Base-by-base conservation (phyloP, 108 stramenopile genomes). In the Skeletonema potamos region DNA sequence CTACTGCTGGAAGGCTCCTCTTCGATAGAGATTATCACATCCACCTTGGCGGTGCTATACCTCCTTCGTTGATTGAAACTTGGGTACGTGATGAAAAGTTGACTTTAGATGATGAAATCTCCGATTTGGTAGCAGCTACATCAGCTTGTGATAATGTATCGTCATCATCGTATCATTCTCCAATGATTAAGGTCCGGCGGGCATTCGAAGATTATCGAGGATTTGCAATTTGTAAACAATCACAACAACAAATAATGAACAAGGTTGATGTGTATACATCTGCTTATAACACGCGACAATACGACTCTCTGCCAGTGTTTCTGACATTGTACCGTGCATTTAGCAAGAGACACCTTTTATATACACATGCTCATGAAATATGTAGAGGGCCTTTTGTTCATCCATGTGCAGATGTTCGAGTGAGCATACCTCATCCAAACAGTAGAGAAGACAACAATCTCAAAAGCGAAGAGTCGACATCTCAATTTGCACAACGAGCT, bases 261-360 rank as follows among this genome's bases (percentile, higher is more conserved):
- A n/a, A 17, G 8, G 20, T 29, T 33, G 28, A 66, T 15, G 2
- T n/a, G 10, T 61, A 48, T 30, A 17, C 61, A 41, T 48, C 33
- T 20, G 54, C 73, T 6, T 67, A 68, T 1, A 68, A 68, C 58
- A 29, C 27, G 6, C 58, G 66, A 36, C 27, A 58, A 15, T 74
- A 74, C 17, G 27, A 56, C 17, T 67, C 66, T 29, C 65, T 74
- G 30, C 66, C 73, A 44, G 36, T 27, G 5, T 74, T 74, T 34
- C 54, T 74, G 26, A 74, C 73, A 24, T 20, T 74, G 54, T 74
- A 74, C 60, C 73, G 73, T 28, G 73, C 73, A n/a, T 74, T 68
- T 24, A 68, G 73, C 66, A 58, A 48, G 27, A 27, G 73, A 27
- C 17, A 68, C n/a, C 54, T 74, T 10, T 56, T 74, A 1, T 36